Evolutionary conservation across 1,284 basidiomycete genomes (phyloP).

Genomic region (Tilletia indica): DNA sequence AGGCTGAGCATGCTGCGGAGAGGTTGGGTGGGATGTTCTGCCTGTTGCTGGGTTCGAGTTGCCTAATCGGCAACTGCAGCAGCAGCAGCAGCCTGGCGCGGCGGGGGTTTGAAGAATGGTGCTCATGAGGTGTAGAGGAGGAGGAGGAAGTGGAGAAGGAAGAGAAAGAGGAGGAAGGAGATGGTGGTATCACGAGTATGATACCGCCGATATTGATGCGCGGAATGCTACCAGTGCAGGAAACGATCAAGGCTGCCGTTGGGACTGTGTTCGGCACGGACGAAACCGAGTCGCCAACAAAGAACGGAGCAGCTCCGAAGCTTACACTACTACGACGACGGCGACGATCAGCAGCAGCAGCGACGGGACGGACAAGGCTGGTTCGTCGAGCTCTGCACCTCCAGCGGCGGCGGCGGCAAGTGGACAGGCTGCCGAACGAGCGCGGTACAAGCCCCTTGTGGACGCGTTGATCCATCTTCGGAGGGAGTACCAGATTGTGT

Average conservation of each 20-base stretch:
- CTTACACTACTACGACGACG: not conserved
- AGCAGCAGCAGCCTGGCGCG: not conserved
- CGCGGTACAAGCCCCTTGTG: slow-evolving; percentile 32
- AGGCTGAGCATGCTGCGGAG: slow-evolving; percentile 21
- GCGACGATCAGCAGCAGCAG: slow-evolving; percentile 11
- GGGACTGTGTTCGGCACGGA: too few species aligned
- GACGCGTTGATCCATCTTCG: slow-evolving; percentile 26
- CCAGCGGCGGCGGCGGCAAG: slow-evolving; percentile 23
- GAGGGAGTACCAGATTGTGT: slow-evolving; percentile 15
- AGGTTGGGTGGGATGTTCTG: slow-evolving; percentile 20
- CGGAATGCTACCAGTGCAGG: too few species aligned
- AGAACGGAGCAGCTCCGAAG: not conserved
- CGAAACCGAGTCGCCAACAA: too few species aligned
- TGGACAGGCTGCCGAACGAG: slow-evolving; percentile 19
- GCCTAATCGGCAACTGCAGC: not conserved
- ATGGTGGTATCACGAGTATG: too few species aligned
- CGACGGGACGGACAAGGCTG: not conserved
- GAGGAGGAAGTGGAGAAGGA: too few species aligned
- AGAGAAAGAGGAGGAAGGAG: too few species aligned
- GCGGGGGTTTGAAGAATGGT: too few species aligned
- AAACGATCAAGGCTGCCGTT: too few species aligned
- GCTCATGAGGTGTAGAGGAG: too few species aligned
- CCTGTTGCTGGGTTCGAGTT: slow-evolving; percentile 16
- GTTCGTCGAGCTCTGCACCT: slow-evolving; percentile 18
- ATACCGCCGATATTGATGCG: too few species aligned